phyloP scores from a whole-genome alignment of 2,329 filamentous ascomycete species.

The Paecilomyces dactylethromorphus region DNA sequence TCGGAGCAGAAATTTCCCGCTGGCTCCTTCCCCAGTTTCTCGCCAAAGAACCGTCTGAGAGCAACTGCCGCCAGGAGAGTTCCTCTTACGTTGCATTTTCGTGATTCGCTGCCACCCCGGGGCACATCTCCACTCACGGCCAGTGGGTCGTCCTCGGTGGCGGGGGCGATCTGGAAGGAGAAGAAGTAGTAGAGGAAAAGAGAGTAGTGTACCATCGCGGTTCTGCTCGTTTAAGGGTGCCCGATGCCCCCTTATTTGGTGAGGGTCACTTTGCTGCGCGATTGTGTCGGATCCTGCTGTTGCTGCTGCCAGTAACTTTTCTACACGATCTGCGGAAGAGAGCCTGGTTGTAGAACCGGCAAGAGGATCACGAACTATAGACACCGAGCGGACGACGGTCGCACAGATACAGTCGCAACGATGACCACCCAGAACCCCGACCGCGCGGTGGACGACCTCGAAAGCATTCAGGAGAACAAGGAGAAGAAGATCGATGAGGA shows the following conservation, averaged over 20 bases:
- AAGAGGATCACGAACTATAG: not conserved
- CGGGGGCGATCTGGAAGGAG: not conserved
- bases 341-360: not conserved
- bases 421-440: not conserved
- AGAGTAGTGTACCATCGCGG: too few relatives aligned
- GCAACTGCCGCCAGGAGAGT: not conserved
- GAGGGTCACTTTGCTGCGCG: not conserved
- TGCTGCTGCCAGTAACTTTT: not conserved
- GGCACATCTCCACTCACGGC: not conserved
- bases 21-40: not conserved
- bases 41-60: not conserved
- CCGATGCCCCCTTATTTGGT: not conserved
- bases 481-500: slow-evolving; percentile 10
- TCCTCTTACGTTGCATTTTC: not conserved
- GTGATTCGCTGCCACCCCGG: not conserved
- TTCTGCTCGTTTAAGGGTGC: too few relatives aligned
- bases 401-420: not conserved
- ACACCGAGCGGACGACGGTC: not conserved
- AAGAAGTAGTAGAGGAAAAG: not conserved
- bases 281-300: not conserved
- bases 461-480: slow-evolving; percentile 9
- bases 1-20: not conserved
- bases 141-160: not conserved
- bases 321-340: not conserved
- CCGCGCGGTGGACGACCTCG: not conserved